Conservation (phyloP, 768 basidiomycete species). For the Macrocybe gigantea region DNA sequence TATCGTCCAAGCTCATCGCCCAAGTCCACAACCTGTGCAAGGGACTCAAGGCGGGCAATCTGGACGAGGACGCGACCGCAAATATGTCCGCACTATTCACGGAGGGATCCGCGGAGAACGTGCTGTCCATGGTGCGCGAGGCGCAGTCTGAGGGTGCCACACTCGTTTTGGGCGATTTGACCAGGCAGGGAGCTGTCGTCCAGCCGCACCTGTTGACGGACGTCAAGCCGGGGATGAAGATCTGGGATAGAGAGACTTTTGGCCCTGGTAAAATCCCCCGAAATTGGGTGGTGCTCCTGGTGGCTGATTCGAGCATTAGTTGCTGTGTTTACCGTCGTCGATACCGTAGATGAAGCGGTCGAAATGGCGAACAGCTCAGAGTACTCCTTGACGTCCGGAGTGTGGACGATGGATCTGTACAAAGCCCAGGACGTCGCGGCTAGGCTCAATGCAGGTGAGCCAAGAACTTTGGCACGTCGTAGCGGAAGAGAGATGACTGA, state of each 20-base stretch:
- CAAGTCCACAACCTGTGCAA: constrained; percentile 25
- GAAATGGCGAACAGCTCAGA: constrained; percentile 48
- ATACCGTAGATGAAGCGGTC: constrained; percentile 48
- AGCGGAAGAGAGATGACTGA: neutral
- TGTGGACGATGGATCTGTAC: constrained; percentile 47
- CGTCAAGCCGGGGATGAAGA: constrained; percentile 42
- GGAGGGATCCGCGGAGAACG: constrained; percentile 37
- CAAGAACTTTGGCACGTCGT: neutral
- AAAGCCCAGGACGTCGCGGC: constrained; percentile 38
- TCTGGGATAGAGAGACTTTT: constrained; percentile 59
- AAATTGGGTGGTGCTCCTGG: neutral
- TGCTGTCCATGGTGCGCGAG: constrained; percentile 37
- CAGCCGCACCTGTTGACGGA: constrained; percentile 45
- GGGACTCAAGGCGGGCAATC: constrained; percentile 34
- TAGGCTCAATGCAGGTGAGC: constrained; percentile 40
- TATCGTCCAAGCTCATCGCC: constrained; percentile 28
- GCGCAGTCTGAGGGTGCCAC: constrained; percentile 40
- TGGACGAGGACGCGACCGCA: constrained; percentile 17
- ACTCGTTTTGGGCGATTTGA: constrained; percentile 37
- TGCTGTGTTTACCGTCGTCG: constrained; percentile 35
- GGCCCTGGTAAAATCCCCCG: constrained; percentile 38
- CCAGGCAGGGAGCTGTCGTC: constrained; percentile 33
- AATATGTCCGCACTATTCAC: constrained; percentile 36
- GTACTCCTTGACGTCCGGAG: constrained; percentile 42
- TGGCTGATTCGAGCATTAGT: constrained; percentile 19